Conservation (phyloP, 441 rosid genomes). For the Metrosideros polymorpha region DNA sequence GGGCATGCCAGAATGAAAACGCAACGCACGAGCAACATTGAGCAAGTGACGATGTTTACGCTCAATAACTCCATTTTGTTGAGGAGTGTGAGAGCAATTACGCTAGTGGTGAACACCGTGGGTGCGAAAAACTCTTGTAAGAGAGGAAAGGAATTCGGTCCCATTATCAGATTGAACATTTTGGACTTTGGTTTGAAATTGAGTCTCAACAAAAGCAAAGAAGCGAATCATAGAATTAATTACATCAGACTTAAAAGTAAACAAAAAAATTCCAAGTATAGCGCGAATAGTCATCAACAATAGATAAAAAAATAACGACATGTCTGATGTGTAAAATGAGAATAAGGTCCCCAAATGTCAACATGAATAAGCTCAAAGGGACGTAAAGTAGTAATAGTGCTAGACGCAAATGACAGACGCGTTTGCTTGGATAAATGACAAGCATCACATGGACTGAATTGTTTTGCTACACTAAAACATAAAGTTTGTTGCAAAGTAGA, state of each 20-base stretch:
- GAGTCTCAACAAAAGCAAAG: not conserved
- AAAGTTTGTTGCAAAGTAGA: not conserved
- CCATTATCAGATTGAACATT: fast-evolving
- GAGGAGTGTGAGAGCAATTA: not conserved
- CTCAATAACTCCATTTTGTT: no score
- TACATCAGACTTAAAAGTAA: no score
- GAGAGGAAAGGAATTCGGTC: not conserved
- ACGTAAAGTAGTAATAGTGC: not conserved
- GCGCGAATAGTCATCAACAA: not conserved
- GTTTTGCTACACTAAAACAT: not conserved
- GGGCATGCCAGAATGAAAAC: not conserved
- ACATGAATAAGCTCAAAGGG: not conserved
- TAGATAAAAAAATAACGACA: not conserved
- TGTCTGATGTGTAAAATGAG: not conserved
- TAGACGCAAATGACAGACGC: no score
- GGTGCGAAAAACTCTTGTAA: not conserved
- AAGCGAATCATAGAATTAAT: fast-evolving
- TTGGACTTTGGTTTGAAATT: not conserved
- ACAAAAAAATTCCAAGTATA: no score
- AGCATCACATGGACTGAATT: not conserved
- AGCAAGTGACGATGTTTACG: not conserved
- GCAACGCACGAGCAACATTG: not conserved
- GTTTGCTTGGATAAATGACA: not conserved
- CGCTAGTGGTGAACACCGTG: not conserved
- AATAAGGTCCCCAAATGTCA: not conserved